Base-by-base conservation (phyloP, 768 basidiomycete genomes). In the Auricularia sp. region DNA sequence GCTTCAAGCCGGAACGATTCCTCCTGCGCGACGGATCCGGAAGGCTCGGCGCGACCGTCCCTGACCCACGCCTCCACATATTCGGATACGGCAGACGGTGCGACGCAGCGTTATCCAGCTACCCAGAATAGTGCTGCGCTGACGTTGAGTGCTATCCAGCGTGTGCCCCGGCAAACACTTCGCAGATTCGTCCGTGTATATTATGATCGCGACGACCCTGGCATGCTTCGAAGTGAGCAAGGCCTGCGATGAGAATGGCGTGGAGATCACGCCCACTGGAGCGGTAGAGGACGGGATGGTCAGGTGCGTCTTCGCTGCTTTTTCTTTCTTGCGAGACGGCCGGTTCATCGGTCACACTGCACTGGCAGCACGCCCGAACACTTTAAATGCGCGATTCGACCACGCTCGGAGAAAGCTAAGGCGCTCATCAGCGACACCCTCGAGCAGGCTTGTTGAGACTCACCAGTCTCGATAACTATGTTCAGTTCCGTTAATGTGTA, bases 1-100 rank as follows among this genome's bases (percentile, higher is more conserved):
- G 58, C 35, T 79, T 78, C 65, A 67, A 64, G 7, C 78, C 78
- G 0, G 77, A 77, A 12, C 72, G 77, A 11, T 78, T 75, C 66
- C 64, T 77, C 16, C 18, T 29, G 29, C 29, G 29, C 29, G 29
- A 53, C 14, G 65, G 64, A 33, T 29, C 2, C 29, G 67, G 68
- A 1, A 70, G 71, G 4, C 56, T 69, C 18, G 66, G 36, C 33
- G 33, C 8, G 7, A 33, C 6, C n/a, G 18, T 39, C 1, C 59
- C 36, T 8, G 59, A 61, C 59, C 59, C 59, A 18, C 14, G 59
- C 59, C 14, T 18, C 6, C 33, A n/a, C 33, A 21, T 23, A 2
- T 61, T 61, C 36, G 59, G 59, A 7, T 61, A 23, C 36, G 59
- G 59, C 10, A 61, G 59, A 61, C 18, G 59, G 59, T 61, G 14